These are phyloP conservation scores for Monosporascus sp. DNA, from an alignment of 2,329 filamentous ascomycete genomes.

Conservation along the genomic window DNA sequence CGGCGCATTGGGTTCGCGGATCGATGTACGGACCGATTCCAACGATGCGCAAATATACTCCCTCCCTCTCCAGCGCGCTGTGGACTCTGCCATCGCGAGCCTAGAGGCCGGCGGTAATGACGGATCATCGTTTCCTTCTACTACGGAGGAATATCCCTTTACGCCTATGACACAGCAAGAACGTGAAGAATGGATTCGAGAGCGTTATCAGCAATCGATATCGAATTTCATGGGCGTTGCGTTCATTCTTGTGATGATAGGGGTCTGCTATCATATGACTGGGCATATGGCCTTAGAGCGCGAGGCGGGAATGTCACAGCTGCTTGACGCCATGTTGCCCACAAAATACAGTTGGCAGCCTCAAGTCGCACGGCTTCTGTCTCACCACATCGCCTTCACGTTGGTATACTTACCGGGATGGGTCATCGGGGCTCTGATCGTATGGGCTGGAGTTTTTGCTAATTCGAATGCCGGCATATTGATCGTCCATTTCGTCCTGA, in stretches of 20 bases:
- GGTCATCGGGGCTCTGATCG: constrained; percentile 67
- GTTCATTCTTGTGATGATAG: constrained; percentile 74
- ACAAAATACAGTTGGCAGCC: constrained; percentile 69
- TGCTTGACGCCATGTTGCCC: constrained; percentile 90
- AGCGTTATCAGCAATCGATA: constrained; percentile 66
- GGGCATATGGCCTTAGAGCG: constrained; percentile 82
- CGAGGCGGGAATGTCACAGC: constrained; percentile 79
- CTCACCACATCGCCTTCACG: constrained; percentile 76
- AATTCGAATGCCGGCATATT: constrained; percentile 61
- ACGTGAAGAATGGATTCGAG: constrained; percentile 59
- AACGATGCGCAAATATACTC: constrained; percentile 77
- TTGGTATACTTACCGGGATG: constrained; percentile 77
- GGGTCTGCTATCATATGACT: constrained; percentile 80
- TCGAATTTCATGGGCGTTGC: constrained; percentile 72
- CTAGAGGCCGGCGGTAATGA: constrained; percentile 38
- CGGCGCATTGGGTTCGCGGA: constrained; percentile 59
- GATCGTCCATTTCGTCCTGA: constrained; percentile 67
- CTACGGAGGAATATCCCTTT: constrained; percentile 67
- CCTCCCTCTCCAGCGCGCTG: constrained; percentile 71
- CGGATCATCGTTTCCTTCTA: constrained; percentile 31
- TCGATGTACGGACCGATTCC: constrained; percentile 57
- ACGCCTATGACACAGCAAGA: constrained; percentile 67
- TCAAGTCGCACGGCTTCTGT: constrained; percentile 70
- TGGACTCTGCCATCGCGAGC: constrained; percentile 67
- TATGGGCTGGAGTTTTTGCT: constrained; percentile 59